A percentile compares a stretch with the other conserved stretches of the same genome.
These are phyloP conservation scores for Sporisorium exsertum DNA, from an alignment of 1,284 basidiomycete genomes.

Conservation along the genomic window DNA sequence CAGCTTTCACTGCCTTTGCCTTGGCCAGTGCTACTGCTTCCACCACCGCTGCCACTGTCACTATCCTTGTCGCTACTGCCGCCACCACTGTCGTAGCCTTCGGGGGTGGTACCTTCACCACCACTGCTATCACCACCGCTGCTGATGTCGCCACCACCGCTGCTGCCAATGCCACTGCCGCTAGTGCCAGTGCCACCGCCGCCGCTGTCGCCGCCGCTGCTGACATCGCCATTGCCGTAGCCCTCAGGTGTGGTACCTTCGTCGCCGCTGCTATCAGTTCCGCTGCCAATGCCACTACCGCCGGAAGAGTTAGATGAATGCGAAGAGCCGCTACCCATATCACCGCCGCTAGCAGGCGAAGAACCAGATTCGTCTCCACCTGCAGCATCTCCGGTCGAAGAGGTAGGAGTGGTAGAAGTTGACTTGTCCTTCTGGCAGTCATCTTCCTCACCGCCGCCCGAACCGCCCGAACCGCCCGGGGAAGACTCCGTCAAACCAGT, in stretches of 20 bases:
- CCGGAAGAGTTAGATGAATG: not conserved
- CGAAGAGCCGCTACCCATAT: not conserved
- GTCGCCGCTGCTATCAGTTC: not conserved
- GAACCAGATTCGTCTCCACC: not conserved
- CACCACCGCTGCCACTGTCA: not conserved
- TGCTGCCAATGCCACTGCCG: not conserved
- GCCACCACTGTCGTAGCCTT: not conserved
- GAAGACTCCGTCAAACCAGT: not conserved
- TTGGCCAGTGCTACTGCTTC: not conserved
- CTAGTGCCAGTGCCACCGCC: not conserved
- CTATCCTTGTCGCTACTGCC: not conserved
- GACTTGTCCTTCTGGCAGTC: slow-evolving; percentile 3
- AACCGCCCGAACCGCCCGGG: not conserved
- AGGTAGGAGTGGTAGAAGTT: not conserved
- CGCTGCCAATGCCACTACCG: not conserved
- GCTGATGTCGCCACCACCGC: not conserved
- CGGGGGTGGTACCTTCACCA: not conserved
- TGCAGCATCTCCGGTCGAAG: slow-evolving; percentile 1
- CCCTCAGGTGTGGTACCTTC: not conserved
- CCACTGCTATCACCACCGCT: not conserved
- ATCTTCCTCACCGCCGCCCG: not conserved
- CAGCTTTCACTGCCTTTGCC: slow-evolving; percentile 4
- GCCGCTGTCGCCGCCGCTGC: not conserved
- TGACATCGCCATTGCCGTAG: not conserved
- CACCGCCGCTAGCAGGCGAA: not conserved